Conservation (phyloP, 2,329 filamentous ascomycete species). For the Fusarium globosum region DNA sequence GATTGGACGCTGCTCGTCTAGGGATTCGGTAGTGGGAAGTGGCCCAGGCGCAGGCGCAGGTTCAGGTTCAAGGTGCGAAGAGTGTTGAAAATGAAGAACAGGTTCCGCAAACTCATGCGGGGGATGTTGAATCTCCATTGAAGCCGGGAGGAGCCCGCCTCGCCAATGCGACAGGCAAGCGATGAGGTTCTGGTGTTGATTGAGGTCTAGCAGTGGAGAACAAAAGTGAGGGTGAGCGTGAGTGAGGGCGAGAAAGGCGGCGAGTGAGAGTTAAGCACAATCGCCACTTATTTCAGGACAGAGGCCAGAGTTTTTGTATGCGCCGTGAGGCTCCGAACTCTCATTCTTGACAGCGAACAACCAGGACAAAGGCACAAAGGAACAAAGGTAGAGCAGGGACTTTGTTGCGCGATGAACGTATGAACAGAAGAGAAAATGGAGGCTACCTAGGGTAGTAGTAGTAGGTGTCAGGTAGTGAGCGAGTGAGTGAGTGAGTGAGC, state of each 20-base stretch:
- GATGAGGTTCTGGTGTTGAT: slow-evolving; percentile 15
- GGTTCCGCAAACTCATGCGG: slow-evolving; percentile 22
- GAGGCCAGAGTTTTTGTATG: slow-evolving; percentile 23
- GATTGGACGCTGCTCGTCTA: slow-evolving; percentile 29
- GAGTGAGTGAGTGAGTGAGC: background rate
- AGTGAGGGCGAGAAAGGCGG: slow-evolving; percentile 7
- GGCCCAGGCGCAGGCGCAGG: slow-evolving; percentile 15
- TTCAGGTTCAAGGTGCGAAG: slow-evolving; percentile 12
- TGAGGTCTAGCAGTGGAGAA: slow-evolving; percentile 14
- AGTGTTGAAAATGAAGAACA: slow-evolving; percentile 17
- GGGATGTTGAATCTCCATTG: slow-evolving; percentile 40
- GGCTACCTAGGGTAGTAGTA: background rate
- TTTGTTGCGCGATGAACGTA: slow-evolving; percentile 9
- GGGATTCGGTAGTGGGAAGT: slow-evolving; percentile 13
- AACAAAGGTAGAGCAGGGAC: background rate
- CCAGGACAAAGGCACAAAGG: background rate
- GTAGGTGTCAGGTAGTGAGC: background rate
- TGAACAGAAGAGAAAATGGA: slow-evolving; percentile 19
- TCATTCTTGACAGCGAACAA: slow-evolving; percentile 14
- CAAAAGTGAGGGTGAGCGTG: background rate
- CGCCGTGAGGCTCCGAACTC: slow-evolving; percentile 9
- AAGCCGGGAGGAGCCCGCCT: slow-evolving; percentile 24
- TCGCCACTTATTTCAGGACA: slow-evolving; percentile 35
- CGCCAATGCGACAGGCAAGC: slow-evolving; percentile 32
- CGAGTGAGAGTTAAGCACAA: slow-evolving; percentile 31